Conservation (phyloP, 2,329 filamentous ascomycete species). For the Nemania sp. region DNA sequence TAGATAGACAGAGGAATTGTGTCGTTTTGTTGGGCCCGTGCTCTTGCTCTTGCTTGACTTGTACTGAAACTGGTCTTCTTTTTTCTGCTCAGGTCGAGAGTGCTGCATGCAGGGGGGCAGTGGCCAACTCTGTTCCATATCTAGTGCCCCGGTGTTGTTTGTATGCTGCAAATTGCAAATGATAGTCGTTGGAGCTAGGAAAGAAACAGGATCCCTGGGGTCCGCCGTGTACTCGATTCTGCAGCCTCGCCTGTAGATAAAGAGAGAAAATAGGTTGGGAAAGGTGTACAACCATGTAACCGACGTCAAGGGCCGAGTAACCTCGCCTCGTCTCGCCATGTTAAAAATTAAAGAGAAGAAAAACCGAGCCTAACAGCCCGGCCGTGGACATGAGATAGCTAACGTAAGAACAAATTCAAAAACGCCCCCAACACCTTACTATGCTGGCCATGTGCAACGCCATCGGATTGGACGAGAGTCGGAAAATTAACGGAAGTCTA, state of each 20-base stretch:
- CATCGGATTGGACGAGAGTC: slow-evolving; percentile 61
- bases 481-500: slow-evolving; percentile 62
- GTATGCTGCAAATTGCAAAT: slow-evolving; percentile 11
- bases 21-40: slow-evolving; percentile 34
- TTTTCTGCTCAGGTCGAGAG: slow-evolving; percentile 11
- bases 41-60: slow-evolving; percentile 16
- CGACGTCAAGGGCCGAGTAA: slow-evolving; percentile 12
- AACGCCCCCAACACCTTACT: slow-evolving; percentile 70
- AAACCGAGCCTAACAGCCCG: slow-evolving; percentile 37
- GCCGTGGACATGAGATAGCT: slow-evolving; percentile 42
- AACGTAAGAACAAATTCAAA: slow-evolving; percentile 51
- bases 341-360: slow-evolving; percentile 42
- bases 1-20: slow-evolving; percentile 47
- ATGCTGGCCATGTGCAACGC: slow-evolving; percentile 68
- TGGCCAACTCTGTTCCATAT: slow-evolving; percentile 26
- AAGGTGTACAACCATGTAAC: slow-evolving; percentile 17
- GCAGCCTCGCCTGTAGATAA: slow-evolving; percentile 6
- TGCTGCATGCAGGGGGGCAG: slow-evolving; percentile 1
- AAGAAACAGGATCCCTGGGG: slow-evolving; percentile 21
- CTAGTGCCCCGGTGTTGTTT: not conserved
- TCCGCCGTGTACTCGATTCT: slow-evolving; percentile 7
- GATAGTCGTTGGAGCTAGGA: slow-evolving; percentile 7
- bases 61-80: slow-evolving; percentile 7
- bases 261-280: slow-evolving; percentile 5
- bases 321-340: slow-evolving; percentile 31